Evolutionary conservation across 129 eudicot species (phyloP).

Genomic region (Mikania micrantha): DNA sequence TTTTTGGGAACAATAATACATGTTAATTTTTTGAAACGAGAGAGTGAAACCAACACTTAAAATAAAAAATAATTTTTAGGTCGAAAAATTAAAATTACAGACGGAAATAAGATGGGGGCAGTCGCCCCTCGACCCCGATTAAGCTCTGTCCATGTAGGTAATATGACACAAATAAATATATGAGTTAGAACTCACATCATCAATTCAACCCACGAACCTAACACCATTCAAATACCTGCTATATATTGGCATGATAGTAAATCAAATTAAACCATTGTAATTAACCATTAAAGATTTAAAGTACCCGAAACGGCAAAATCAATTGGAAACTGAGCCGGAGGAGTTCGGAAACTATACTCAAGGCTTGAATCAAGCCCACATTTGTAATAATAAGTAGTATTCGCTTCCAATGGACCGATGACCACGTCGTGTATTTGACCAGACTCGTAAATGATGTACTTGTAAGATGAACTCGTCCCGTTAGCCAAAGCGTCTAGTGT

Average conservation of each 20-base stretch:
- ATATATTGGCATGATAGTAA: not conserved
- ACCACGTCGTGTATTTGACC: conserved; percentile 58
- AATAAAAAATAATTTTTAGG: too few species aligned
- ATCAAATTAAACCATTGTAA: not conserved
- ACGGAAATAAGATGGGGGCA: too few species aligned
- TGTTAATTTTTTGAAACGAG: too few species aligned
- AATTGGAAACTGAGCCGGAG: conserved; percentile 61
- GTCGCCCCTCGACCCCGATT: too few species aligned
- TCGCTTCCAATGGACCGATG: conserved; percentile 58
- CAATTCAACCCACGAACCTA: not conserved
- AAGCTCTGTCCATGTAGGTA: too few species aligned
- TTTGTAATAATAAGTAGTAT: conserved; percentile 48
- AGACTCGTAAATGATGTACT: conserved; percentile 33
- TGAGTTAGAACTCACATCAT: too few species aligned
- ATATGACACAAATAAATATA: too few species aligned
- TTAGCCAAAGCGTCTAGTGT: conserved; percentile 7
- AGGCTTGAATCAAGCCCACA: conserved; percentile 44
- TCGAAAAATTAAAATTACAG: too few species aligned
- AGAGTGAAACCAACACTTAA: too few species aligned
- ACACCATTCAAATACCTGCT: not conserved
- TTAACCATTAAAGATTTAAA: not conserved
- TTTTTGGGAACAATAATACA: too few species aligned
- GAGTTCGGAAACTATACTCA: conserved; percentile 53
- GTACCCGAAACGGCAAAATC: conserved; percentile 51
- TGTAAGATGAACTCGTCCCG: conserved; percentile 43